Evolutionary conservation across 257 asterid species (phyloP).

Genomic region (Penstemon newberryi): DNA sequence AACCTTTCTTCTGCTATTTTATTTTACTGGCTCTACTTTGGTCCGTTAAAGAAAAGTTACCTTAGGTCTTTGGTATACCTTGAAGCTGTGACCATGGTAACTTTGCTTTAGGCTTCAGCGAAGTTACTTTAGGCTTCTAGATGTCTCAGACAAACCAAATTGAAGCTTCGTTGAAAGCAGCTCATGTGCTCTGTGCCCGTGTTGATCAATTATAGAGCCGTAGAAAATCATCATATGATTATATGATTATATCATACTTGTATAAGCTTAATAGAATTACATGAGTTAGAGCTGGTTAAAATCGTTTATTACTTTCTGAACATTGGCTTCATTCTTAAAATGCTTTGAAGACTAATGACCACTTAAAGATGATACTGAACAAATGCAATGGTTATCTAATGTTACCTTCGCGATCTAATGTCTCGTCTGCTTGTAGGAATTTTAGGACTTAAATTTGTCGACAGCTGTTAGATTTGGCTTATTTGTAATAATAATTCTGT

Average conservation of each 20-base stretch:
- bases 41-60: not conserved
- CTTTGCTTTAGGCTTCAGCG: too few species aligned
- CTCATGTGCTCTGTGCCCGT: too few species aligned
- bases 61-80: not conserved
- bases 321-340: not conserved
- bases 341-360: constrained; percentile 6
- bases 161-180: too few species aligned
- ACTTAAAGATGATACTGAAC: not conserved
- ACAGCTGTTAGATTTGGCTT: constrained; percentile 3
- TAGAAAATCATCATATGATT: too few species aligned
- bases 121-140: too few species aligned
- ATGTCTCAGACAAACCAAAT: too few species aligned
- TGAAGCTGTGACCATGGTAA: too few species aligned
- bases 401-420: not conserved
- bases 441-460: not conserved
- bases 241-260: not conserved
- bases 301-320: not conserved
- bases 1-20: constrained; percentile 1
- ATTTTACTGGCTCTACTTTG: not conserved
- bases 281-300: not conserved
- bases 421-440: not conserved
- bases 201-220: too few species aligned
- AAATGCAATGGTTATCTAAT: not conserved
- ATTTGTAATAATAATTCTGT: not conserved
- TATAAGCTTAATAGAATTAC: constrained; percentile 1